Base-by-base conservation (phyloP, 768 basidiomycete genomes). In the Trametopsis cervina region DNA sequence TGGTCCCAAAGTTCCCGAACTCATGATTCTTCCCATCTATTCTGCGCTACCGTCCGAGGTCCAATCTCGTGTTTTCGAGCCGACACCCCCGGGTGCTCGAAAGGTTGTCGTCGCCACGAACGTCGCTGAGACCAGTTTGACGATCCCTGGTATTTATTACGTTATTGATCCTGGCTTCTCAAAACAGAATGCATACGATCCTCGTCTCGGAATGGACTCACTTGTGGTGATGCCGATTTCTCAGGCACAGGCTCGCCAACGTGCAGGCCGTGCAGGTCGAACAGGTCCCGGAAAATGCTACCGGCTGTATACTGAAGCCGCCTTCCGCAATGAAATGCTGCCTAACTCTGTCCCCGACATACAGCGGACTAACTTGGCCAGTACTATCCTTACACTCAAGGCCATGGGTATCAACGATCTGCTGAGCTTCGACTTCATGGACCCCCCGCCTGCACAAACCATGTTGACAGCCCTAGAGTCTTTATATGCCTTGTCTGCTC, bases 31-130 rank as follows among this genome's bases (percentile, higher is more conserved):
- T 13, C 96, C 96, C 23, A 95, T 99, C 54, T 99, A 99, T 66
- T 97, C 95, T 26, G 93, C 95, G 44, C 81, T 98, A 15, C 94
- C 96, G 3, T 98, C 95, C 4, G 95, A 97, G 66, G 93, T 97
- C 46, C 96, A 99, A 66, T 97, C 93, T 5, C 78, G 90, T 24
- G 95, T 99, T 35, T 99, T 99, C 67, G 96, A 98, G 51, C 93
- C 95, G 4, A 91, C 96, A 0, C 96, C 96, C 4, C 93, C 93
- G 15, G 96, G 96, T 41, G 84, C 95, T n/a, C 88, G 96, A 51
- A 99, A 99, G 71, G 92, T 95, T 53, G 93, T 98, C 60, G 90
- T 99, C 57, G 95, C 96, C n/a, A 99, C 96, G 21, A 99, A 98
- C 66, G 94, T 97, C 46, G 96, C 96, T 2, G 96, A 99, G 72